These are phyloP conservation scores for Musa acuminata DNA, from an alignment of 176 grass and related monocot genomes.

Conservation along the genomic window DNA sequence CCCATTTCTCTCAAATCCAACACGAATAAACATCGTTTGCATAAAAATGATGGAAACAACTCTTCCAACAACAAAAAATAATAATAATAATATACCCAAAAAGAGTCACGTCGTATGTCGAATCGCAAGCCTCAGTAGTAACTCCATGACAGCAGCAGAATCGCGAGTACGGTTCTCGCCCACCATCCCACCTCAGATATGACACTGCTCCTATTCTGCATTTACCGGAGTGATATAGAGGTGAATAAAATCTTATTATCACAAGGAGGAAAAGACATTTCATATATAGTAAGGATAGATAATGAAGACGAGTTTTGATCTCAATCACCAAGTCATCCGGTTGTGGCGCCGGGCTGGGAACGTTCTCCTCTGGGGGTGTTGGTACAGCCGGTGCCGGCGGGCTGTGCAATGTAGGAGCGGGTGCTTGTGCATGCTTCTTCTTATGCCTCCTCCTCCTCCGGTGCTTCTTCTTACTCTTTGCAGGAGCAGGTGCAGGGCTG, in stretches of 20 bases:
- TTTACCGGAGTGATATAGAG: no score
- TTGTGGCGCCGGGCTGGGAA: conserved; percentile 44
- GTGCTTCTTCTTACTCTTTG: conserved; percentile 61
- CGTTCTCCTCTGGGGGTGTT: conserved; percentile 39
- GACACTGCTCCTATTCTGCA: not conserved
- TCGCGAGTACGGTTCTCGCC: not conserved
- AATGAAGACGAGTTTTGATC: no score
- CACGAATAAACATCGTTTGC: not conserved
- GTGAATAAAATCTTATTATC: no score
- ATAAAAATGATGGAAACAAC: not conserved
- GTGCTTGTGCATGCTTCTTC: conserved; percentile 57
- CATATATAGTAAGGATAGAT: no score
- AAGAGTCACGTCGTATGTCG: not conserved
- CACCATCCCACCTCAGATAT: not conserved
- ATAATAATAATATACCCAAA: not conserved
- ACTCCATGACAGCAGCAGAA: not conserved
- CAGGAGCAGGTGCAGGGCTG: conserved; percentile 37
- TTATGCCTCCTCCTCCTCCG: conserved; percentile 42
- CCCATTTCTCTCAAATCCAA: no score
- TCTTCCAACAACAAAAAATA: not conserved
- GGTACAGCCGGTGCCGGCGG: conserved; percentile 61
- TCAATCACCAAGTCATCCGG: conserved; percentile 54
- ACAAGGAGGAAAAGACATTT: no score
- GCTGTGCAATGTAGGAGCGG: conserved; percentile 42
- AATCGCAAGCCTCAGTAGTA: not conserved